A percentile compares a stretch with the other conserved stretches of the same genome.
These are phyloP conservation scores for Neurospora pannonica DNA, from an alignment of 495 filamentous ascomycete genomes.

Conservation along the genomic window DNA sequence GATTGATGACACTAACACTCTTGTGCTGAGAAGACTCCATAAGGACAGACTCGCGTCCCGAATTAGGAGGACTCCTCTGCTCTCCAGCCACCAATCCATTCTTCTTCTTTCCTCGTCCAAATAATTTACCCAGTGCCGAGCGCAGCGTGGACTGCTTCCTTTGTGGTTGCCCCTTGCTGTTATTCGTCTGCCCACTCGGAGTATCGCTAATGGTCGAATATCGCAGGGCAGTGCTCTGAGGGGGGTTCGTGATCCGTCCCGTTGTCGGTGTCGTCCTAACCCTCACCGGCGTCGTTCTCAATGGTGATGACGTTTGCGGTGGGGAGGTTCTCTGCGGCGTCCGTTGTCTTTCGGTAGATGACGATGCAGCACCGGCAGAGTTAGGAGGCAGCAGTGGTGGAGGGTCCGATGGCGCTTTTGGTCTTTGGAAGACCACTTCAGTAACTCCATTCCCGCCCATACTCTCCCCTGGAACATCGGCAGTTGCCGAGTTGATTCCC, in stretches of 20 bases:
- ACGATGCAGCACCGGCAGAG: constrained; percentile 10
- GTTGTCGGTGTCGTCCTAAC: constrained; percentile 8
- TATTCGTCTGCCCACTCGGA: constrained; percentile 20
- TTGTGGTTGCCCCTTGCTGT: constrained; percentile 28
- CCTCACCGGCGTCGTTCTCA: constrained; percentile 9
- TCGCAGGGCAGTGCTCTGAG: constrained; percentile 19
- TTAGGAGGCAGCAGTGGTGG: constrained; percentile 13
- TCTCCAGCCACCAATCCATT: constrained; percentile 12
- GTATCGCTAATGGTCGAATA: constrained; percentile 33
- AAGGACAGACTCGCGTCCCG: constrained; percentile 11
- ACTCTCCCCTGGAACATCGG: neutral
- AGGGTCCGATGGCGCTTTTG: constrained; percentile 16
- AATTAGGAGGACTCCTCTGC: constrained; percentile 7
- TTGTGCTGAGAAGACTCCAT: constrained; percentile 24
- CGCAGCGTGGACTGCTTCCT: constrained; percentile 43
- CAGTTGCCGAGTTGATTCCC: neutral
- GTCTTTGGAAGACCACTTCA: neutral
- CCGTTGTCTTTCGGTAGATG: constrained; percentile 16
- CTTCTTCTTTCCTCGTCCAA: constrained; percentile 41
- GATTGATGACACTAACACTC: constrained; percentile 31
- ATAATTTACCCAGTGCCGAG: constrained; percentile 38
- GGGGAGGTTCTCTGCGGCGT: constrained; percentile 12
- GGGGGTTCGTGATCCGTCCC: constrained; percentile 26
- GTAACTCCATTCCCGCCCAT: neutral
- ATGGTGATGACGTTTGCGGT: constrained; percentile 8